Conservation (phyloP, 768 basidiomycete species). For the Pleurotus djamor region DNA sequence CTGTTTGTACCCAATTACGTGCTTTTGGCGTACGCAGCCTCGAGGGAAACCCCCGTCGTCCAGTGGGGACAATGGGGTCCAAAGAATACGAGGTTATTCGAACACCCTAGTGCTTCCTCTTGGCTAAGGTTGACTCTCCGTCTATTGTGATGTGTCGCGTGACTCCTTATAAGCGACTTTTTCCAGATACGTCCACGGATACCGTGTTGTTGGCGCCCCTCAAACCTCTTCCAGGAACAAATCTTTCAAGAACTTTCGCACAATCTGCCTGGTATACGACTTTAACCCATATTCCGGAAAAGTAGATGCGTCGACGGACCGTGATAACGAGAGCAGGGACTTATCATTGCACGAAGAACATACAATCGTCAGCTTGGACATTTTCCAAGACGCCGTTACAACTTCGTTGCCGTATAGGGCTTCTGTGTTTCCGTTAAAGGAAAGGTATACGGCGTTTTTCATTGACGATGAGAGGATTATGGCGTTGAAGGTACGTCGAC, state of each 20-base stretch:
- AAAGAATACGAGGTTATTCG: neutral
- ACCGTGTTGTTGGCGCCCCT: neutral
- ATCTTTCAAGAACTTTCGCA: neutral
- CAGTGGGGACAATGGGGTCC: neutral
- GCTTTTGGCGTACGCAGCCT: constrained; percentile 2
- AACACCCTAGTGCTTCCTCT: neutral
- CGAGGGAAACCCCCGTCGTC: neutral
- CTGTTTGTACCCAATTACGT: constrained; percentile 13
- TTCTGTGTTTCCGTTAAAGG: neutral
- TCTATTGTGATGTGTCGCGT: neutral
- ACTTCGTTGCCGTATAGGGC: neutral
- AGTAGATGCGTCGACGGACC: neutral
- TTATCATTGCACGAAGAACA: neutral
- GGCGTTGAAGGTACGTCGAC: neutral
- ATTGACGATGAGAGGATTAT: constrained; percentile 5
- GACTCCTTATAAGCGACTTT: neutral
- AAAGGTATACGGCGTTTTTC: neutral
- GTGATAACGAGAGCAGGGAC: neutral
- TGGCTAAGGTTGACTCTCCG: neutral
- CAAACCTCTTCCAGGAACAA: neutral
- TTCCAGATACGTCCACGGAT: neutral
- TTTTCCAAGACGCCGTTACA: neutral
- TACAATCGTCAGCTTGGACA: neutral
- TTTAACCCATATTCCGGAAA: neutral
- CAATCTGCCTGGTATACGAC: neutral